Base-by-base conservation (phyloP, 1,139 yeast genomes). In the Sugiyamaella novakii region DNA sequence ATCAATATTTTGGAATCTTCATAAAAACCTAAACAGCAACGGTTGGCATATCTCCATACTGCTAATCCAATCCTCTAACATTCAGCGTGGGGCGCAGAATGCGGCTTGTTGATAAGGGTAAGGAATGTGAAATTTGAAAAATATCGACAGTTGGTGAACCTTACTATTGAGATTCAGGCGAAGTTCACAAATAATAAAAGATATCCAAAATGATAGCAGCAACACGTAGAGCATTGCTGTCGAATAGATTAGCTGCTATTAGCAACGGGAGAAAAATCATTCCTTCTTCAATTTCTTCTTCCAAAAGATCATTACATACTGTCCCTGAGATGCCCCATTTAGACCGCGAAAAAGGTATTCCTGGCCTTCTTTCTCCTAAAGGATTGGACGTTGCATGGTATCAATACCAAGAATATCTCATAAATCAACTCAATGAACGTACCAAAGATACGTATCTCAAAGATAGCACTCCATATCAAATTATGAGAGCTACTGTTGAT, bases 381-480 rank as follows among this genome's bases (percentile, higher is more conserved):
- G 96, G 94, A 19, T 84, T 84, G 65, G 74, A 83, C 54, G 69
- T 78, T 11, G 86, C 92, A 4, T 92, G 98, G 98, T 71, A 70
- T 25, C 84, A 89, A 53, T 84, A 87, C 67, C 98, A 92, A 68
- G 73, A 74, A 53, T 81, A 74, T 58, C 72, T 88, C 49, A 77
- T 88, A 28, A 78, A 81, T 54, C 81, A 84, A 56, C 73, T 92
- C 56, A 79, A 91, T 31, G 68, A 81, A 54, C 57, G 59, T 18
- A 55, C 57, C 36, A 50, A 55, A 36, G 60, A 52, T 35, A 53
- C 56, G 21, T 56, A 59, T 35, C 40, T 54, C 37, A 46, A 53
- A 36, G 54, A 53, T 46, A 43, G 55, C 37, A 51, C 59, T 19
- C 54, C 58, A 25, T 63, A 81, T 66, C 84, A 84, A 57, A 79